A percentile compares a stretch with the other conserved stretches of the same genome.
phyloP scores from a whole-genome alignment of 108 stramenopile genomes.

The Conticribra weissflogii region DNA sequence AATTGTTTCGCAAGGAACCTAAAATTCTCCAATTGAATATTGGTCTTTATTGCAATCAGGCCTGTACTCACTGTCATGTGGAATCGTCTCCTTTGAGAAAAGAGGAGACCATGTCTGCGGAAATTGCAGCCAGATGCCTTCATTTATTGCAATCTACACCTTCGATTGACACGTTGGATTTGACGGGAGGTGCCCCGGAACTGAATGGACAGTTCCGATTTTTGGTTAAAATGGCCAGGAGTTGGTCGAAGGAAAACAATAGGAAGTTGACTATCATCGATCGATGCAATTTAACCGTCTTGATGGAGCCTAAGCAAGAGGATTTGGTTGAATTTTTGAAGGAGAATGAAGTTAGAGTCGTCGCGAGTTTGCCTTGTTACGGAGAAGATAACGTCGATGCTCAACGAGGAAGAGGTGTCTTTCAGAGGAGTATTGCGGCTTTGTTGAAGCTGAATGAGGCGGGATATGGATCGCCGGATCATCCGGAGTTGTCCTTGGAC shows the following conservation, averaged over 20 bases:
- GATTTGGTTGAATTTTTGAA: constrained; percentile 94
- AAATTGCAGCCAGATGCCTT: constrained; percentile 88
- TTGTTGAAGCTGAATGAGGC: constrained; percentile 90
- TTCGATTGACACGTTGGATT: constrained; percentile 86
- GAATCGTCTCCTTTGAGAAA: constrained; percentile 93
- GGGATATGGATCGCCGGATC: constrained; percentile 77
- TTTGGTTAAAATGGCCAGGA: constrained; percentile 84
- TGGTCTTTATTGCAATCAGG: constrained; percentile 98
- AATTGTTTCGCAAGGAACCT: constrained; percentile 34
- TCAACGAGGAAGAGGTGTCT: constrained; percentile 95
- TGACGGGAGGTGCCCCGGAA: constrained; percentile 98
- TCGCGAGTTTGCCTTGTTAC: constrained; percentile 95
- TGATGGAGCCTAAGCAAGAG: constrained; percentile 94
- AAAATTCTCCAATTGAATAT: constrained; percentile 95
- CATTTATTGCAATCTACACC: constrained; percentile 79
- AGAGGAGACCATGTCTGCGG: constrained; percentile 87
- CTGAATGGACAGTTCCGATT: constrained; percentile 90
- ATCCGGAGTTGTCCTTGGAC: constrained; percentile 69
- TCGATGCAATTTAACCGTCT: constrained; percentile 96
- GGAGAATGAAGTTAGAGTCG: constrained; percentile 84
- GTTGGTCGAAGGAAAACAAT: constrained; percentile 57
- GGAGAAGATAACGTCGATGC: constrained; percentile 91
- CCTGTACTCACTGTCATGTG: constrained; percentile 93
- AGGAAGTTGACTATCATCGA: constrained; percentile 90
- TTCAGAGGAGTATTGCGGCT: constrained; percentile 91